Evolutionary conservation across 2,329 filamentous ascomycete genomes (phyloP).

Genomic region (Hymenoscyphus infarciens): DNA sequence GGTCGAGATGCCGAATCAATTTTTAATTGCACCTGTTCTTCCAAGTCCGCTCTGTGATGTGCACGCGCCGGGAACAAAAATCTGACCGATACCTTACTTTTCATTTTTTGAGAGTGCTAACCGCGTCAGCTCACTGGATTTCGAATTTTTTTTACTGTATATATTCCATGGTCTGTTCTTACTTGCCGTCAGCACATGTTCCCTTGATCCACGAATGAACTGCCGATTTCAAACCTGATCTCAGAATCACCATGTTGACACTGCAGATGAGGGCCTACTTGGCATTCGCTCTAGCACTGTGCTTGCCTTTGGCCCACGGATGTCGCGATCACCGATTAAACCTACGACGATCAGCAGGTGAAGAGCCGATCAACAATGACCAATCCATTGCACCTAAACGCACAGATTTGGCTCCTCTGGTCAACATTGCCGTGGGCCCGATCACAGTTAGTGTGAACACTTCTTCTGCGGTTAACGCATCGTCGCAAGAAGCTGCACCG

Average conservation of each 20-base stretch:
- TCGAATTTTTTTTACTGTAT: conserved; percentile 6
- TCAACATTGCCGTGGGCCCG: conserved; percentile 5
- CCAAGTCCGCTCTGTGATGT: conserved; percentile 3
- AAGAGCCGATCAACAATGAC: conserved; percentile 13
- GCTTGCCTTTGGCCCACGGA: conserved; percentile 15
- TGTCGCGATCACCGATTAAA: conserved; percentile 12
- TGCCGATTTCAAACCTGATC: conserved; percentile 1
- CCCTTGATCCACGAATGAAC: conserved; percentile 9
- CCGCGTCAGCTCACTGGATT: background rate
- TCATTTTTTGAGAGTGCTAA: background rate
- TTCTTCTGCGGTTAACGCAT: conserved; percentile 2
- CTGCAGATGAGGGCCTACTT: conserved; percentile 11
- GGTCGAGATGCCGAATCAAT: background rate
- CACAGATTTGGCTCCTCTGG: conserved; percentile 9
- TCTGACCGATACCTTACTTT: background rate
- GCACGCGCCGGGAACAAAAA: conserved; percentile 10
- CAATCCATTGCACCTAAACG: conserved; percentile 14
- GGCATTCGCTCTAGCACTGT: conserved; percentile 14
- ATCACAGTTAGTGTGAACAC: conserved; percentile 12
- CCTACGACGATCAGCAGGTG: conserved; percentile 8
- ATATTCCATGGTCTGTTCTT: conserved; percentile 11
- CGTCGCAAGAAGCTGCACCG: background rate
- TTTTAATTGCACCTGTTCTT: conserved; percentile 7
- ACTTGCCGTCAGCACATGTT: conserved; percentile 9
- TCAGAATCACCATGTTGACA: conserved; percentile 12